phyloP scores from a whole-genome alignment of 148 eudicot species.

The Rhododendron kiyosumense region DNA sequence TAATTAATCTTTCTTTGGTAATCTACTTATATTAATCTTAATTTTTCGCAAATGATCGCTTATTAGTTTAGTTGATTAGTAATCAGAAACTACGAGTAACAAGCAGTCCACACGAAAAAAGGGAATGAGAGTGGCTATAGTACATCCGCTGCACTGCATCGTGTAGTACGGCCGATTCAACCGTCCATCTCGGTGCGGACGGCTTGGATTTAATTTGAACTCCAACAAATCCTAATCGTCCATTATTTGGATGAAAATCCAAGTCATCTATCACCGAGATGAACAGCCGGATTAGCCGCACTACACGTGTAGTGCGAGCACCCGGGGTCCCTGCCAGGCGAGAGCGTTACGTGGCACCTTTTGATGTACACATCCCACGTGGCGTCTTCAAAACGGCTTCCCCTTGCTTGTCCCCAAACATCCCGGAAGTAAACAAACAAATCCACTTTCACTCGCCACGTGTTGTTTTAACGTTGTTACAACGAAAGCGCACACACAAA shows the following conservation, averaged over 20 bases:
- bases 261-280: too few relatives aligned
- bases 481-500: neutral
- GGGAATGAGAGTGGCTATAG: neutral
- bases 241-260: too few relatives aligned
- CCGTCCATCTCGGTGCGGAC: too few relatives aligned
- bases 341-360: conserved; percentile 2
- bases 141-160: too few relatives aligned
- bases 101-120: neutral
- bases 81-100: neutral
- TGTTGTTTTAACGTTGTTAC: neutral
- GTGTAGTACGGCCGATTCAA: too few relatives aligned
- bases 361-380: neutral
- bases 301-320: too few relatives aligned
- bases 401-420: conserved; percentile 15
- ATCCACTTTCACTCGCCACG: neutral
- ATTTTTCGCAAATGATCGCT: too few relatives aligned
- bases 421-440: neutral
- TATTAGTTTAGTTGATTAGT: too few relatives aligned
- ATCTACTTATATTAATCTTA: neutral
- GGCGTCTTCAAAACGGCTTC: neutral
- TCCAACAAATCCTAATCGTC: too few relatives aligned
- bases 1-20: neutral
- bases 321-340: neutral
- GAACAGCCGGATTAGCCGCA: too few relatives aligned
- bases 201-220: too few relatives aligned